phyloP scores from a whole-genome alignment of 2,329 filamentous ascomycete species.

The Aspergillus quadricinctus region DNA sequence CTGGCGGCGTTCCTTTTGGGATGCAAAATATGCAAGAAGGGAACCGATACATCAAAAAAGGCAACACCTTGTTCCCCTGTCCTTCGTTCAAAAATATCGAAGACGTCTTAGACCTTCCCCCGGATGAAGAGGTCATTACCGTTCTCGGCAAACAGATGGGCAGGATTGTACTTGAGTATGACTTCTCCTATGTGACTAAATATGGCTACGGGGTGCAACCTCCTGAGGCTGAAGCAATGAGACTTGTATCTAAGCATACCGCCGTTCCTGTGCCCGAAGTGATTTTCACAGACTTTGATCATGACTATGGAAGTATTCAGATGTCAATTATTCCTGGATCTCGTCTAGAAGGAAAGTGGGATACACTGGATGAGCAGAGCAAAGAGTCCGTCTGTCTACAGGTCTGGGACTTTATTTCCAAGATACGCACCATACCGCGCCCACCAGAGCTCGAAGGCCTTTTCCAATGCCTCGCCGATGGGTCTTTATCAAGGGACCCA shows the following conservation, averaged over 20 bases:
- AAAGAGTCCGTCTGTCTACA: constrained; percentile 20
- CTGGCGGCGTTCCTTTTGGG: background rate
- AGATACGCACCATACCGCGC: constrained; percentile 14
- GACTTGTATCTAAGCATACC: constrained; percentile 14
- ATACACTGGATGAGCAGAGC: constrained; percentile 12
- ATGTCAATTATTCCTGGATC: constrained; percentile 15
- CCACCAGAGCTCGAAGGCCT: constrained; percentile 11
- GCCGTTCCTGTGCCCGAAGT: constrained; percentile 18
- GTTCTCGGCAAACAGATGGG: constrained; percentile 13
- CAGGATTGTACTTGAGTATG: constrained; percentile 16
- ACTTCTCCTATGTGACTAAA: constrained; percentile 15
- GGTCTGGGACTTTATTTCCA: constrained; percentile 17
- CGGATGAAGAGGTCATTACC: constrained; percentile 11
- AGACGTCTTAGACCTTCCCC: background rate
- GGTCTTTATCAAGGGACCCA: constrained; percentile 16
- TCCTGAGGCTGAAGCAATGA: constrained; percentile 19
- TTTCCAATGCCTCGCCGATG: constrained; percentile 21
- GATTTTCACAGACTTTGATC: constrained; percentile 4
- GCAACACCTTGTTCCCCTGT: constrained; percentile 8
- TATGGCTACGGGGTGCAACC: constrained; percentile 12
- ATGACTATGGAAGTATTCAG: background rate
- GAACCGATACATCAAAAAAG: constrained; percentile 6
- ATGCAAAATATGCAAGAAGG: constrained; percentile 2
- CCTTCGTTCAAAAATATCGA: background rate
- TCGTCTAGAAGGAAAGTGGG: constrained; percentile 14